Base-by-base conservation (phyloP, 2,329 filamentous ascomycete genomes). In the Fusarium agapanthi region DNA sequence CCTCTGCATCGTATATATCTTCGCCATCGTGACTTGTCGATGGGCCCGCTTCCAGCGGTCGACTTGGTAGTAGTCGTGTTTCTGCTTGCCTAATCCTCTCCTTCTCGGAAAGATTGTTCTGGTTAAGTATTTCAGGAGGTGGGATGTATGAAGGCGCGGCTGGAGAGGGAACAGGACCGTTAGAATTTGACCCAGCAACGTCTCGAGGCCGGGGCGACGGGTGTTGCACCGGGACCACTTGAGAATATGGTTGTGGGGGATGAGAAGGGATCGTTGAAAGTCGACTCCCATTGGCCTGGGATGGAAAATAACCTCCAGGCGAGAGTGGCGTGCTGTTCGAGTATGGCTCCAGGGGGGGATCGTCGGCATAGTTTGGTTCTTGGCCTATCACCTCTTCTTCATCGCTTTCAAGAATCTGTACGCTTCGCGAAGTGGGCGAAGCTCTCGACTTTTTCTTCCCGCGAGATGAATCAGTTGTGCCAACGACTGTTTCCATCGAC, bases 401-500 rank as follows among this genome's bases (percentile, higher is more conserved):
- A 26, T 81, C 80, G 45, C 76, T 79, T 51, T 80, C 79, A 7
- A 72, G 67, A 15, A 80, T 73, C 15, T 75, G 72, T 15, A 79
- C 61, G 32, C 78, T 80, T 34, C 75, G 75, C 34, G 77, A 77
- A 30, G 75, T 72, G 28, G 77, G 77, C 7, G 77, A 77, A 13
- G 63, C 62, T 47, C 74, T 76, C 24, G 71, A 56, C 38, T 74
- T 67, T 54, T 79, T 79, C 28, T 77, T 80, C 3, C 69, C 66
- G 12, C 78, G 75, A 12, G 88, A 88, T 75, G 91, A 95, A 80
- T 99, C 95, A 40, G 88, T 88, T 0, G 95, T 97, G 4, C 96
- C 96, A 26, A 98, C 91, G 4, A 97, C 86, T 20, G 97, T 89
- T 80, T 98, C 95, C 76, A 98, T 95, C 1, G 92, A 87, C 61